Base-by-base conservation (phyloP, 148 eudicot species). In the Tetragonia tetragonoides region DNA sequence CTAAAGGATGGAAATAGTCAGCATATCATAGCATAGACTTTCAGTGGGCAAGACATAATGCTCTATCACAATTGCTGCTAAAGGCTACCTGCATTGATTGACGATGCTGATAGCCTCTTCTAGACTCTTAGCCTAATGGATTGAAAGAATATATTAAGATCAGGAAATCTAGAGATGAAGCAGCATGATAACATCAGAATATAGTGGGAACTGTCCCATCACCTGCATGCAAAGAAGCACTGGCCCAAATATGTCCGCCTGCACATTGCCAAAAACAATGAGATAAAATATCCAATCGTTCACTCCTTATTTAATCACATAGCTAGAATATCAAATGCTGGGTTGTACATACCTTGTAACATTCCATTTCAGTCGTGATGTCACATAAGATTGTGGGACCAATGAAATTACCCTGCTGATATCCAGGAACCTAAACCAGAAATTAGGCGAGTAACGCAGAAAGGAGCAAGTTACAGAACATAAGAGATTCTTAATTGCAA, bases 141-240 rank as follows among this genome's bases (percentile, higher is more conserved):
- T 20, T 8, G 46, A 54, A 64, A 59, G 65, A 28, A 64, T 34
- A 24, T 24, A n/a, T 28, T 16, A 3, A 47, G 21, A 70, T 56
- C 37, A 72, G 28, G 57, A 63, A 70, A 64, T 64, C 67, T 51
- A 23, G 61, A 46, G 71, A 40, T n/a, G 61, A 38, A 38, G 21
- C 18, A 38, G 34, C 51, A 4, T 54, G 21, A 17, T 40, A 23
- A 41, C 62, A 74, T 54, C 16, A 38, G 18, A 65, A 20, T 49
- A 5, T 6, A 12, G 53, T 2, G 14, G 53, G 14, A 49, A 2
- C 12, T 49, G 53, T 49, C 53, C 10, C 10, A 53, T 6, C 68
- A 91, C 97, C 90, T 88, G 87, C 87, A 90, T 88, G 84, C 97
- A 89, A 78, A 91, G 87, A 75, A 91, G 87, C 78, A 91, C 84